A percentile compares a stretch with the other conserved stretches of the same genome.
Evolutionary conservation across 75 land plant species (phyloP).

Genomic region (Cunninghamia lanceolata): DNA sequence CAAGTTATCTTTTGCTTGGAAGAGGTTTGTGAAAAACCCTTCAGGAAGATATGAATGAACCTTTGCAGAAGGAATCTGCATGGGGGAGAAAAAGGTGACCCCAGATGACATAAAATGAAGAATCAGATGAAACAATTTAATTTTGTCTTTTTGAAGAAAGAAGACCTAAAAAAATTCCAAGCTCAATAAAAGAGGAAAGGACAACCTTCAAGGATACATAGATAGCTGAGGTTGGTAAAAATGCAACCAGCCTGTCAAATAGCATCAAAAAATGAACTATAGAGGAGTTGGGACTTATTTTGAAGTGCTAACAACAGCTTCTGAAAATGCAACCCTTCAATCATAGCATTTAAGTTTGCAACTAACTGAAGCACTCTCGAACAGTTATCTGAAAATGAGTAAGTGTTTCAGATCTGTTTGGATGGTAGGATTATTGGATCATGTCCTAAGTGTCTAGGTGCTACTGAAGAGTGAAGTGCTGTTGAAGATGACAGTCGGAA

Average conservation of each 20-base stretch:
- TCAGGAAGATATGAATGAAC: neutral
- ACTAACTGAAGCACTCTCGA: neutral
- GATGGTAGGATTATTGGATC: no score
- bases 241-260: neutral
- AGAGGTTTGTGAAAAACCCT: neutral
- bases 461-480: no score
- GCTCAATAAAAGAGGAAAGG: neutral
- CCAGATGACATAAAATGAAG: no score
- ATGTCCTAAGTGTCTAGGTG: no score
- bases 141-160: neutral
- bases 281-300: neutral
- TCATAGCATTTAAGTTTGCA: neutral
- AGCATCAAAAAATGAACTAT: neutral
- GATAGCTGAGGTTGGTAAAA: neutral
- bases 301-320: neutral
- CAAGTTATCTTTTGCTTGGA: neutral
- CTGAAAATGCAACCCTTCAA: neutral
- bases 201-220: neutral
- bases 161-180: neutral
- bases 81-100: no score
- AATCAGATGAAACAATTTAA: neutral
- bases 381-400: neutral
- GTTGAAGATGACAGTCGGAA: no score
- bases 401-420: no score
- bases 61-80: neutral